Percentiles rank a stretch among this genome's conserved stretches.
Conservation (phyloP, 805 yeast species). For the Myxozyma geophila region DNA sequence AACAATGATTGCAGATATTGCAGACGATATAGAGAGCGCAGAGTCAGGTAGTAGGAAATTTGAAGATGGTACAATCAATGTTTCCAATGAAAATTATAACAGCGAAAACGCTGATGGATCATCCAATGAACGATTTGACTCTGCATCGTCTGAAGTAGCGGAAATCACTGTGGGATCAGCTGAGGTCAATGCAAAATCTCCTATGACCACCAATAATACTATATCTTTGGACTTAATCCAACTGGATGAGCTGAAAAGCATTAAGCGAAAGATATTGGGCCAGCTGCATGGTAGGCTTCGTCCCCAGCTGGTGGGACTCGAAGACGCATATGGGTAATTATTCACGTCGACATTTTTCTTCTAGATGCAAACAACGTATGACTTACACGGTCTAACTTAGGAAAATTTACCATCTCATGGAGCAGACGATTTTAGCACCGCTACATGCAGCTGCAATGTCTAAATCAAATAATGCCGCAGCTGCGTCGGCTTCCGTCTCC, state of each 20-base stretch:
- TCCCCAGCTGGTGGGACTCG: slow-evolving; percentile 31
- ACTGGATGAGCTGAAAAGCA: background rate
- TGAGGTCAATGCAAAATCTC: background rate
- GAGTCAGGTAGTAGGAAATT: too few relatives aligned
- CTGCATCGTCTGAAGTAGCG: background rate
- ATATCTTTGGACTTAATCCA: background rate
- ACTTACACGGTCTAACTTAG: background rate
- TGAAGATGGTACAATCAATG: too few relatives aligned
- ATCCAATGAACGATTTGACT: background rate
- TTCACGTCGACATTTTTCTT: background rate
- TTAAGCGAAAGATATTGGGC: slow-evolving; percentile 30
- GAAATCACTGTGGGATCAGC: background rate
- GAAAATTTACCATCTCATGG: slow-evolving; percentile 54
- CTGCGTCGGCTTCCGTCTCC: slow-evolving; percentile 11
- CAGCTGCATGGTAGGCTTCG: slow-evolving; percentile 27
- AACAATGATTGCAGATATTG: background rate
- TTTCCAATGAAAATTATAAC: background rate
- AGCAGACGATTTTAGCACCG: slow-evolving; percentile 30
- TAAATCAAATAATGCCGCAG: background rate
- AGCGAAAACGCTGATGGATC: background rate
- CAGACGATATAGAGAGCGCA: background rate
- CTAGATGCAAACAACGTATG: background rate
- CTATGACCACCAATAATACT: background rate
- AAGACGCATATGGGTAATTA: slow-evolving; percentile 26
- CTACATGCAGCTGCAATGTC: slow-evolving; percentile 2